These are phyloP conservation scores for Amaranthus palmeri DNA, from an alignment of 148 eudicot genomes.

Conservation along the genomic window DNA sequence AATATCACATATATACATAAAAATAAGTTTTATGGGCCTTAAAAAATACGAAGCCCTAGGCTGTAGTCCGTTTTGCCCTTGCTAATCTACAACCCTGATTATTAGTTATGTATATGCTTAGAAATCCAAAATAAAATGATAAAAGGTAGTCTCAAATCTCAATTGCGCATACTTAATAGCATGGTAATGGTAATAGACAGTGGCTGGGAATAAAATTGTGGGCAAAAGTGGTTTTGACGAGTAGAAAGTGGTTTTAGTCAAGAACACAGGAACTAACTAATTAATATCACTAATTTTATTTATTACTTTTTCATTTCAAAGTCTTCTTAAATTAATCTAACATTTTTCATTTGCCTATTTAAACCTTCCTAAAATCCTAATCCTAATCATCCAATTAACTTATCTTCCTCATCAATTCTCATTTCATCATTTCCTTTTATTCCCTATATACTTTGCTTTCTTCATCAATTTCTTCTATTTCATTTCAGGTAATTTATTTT, in stretches of 20 bases:
- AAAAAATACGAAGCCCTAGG: too few species aligned
- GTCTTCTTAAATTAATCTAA: neutral
- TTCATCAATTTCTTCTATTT: neutral
- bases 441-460: neutral
- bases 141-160: too few species aligned
- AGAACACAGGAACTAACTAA: conserved; percentile 14
- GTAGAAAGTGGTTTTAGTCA: conserved; percentile 10
- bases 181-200: too few species aligned
- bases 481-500: too few species aligned
- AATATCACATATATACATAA: too few species aligned
- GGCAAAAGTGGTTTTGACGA: conserved; percentile 9
- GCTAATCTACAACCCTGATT: too few species aligned
- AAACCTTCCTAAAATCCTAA: too few species aligned
- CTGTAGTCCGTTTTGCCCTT: too few species aligned
- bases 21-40: too few species aligned
- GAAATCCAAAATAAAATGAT: neutral
- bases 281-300: conserved; percentile 10
- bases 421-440: neutral
- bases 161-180: too few species aligned
- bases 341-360: conserved; percentile 13
- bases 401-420: conserved; percentile 14
- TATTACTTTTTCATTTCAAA: neutral
- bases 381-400: neutral
- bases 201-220: conserved; percentile 19
- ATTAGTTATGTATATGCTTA: too few species aligned